Percentiles rank a stretch among this genome's conserved stretches.
phyloP scores from a whole-genome alignment of 2,329 filamentous ascomycete genomes.

The Colletotrichum endophyticum region DNA sequence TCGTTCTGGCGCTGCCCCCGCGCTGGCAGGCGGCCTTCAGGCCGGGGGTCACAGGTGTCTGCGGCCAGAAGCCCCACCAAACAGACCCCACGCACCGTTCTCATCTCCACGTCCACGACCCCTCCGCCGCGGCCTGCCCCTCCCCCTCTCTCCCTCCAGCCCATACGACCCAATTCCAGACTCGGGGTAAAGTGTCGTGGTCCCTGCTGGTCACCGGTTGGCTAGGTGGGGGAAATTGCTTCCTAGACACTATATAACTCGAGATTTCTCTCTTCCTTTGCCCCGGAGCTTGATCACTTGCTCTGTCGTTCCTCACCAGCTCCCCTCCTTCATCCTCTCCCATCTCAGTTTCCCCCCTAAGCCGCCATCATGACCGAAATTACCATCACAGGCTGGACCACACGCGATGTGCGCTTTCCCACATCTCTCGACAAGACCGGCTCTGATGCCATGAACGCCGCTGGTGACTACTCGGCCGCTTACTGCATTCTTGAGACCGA shows the following conservation, averaged over 20 bases:
- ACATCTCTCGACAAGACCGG: slow-evolving; percentile 98
- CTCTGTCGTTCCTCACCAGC: not conserved
- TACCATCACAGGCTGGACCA: slow-evolving; percentile 75
- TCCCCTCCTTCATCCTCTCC: not conserved
- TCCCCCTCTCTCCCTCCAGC: slow-evolving; percentile 13
- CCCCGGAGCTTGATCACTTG: not conserved
- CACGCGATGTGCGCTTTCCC: slow-evolving; percentile 78
- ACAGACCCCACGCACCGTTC: not conserved
- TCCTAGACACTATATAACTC: slow-evolving; percentile 13
- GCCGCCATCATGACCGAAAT: slow-evolving; percentile 54
- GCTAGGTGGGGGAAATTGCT: not conserved
- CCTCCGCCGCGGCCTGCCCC: slow-evolving; percentile 19
- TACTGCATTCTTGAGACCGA: slow-evolving; percentile 92
- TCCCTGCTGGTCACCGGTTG: not conserved
- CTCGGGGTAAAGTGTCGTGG: slow-evolving; percentile 8
- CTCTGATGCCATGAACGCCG: slow-evolving; percentile 95
- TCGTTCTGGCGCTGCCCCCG: not conserved
- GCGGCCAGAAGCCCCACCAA: slow-evolving; percentile 10
- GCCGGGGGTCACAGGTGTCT: not conserved
- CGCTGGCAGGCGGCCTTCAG: slow-evolving; percentile 8
- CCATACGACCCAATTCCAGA: slow-evolving; percentile 8
- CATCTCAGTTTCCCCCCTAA: not conserved
- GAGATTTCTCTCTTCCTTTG: not conserved
- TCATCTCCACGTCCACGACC: not conserved
- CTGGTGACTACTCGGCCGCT: slow-evolving; percentile 91